Percentiles rank a stretch among this genome's conserved stretches.
Evolutionary conservation across 2,329 filamentous ascomycete genomes (phyloP).

Genomic region (Neospermospora avenae): DNA sequence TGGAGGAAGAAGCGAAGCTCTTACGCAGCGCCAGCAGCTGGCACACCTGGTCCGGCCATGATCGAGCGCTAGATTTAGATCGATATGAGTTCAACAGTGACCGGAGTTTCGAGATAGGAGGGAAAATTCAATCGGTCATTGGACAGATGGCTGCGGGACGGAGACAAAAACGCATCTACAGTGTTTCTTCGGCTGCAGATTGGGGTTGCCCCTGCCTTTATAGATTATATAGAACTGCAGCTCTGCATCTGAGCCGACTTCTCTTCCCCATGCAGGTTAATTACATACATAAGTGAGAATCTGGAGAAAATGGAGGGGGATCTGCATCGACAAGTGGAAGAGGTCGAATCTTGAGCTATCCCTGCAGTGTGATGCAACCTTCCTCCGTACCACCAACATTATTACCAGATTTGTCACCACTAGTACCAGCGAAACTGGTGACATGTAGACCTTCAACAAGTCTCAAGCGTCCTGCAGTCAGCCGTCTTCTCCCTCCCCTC

Average conservation of each 20-base stretch:
- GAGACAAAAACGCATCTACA: too few relatives aligned
- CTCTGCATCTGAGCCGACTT: neutral
- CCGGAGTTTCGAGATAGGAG: neutral
- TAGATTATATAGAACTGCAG: neutral
- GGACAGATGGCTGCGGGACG: too few relatives aligned
- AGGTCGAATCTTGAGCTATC: neutral
- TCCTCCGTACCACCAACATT: neutral
- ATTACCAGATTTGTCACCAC: neutral
- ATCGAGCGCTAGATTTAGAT: neutral
- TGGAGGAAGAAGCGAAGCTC: neutral
- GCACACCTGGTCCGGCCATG: conserved; percentile 6
- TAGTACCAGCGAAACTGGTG: neutral
- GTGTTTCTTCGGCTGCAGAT: neutral
- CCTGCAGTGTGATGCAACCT: neutral
- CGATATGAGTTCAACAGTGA: neutral
- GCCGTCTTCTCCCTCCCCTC: too few relatives aligned
- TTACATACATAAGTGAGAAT: neutral
- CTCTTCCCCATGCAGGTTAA: neutral
- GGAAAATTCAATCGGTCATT: neutral
- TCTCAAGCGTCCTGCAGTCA: too few relatives aligned
- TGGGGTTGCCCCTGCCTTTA: neutral
- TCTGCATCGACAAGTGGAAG: neutral
- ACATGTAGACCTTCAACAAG: too few relatives aligned
- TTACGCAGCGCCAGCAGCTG: conserved; percentile 1
- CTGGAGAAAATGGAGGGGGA: neutral